These are phyloP conservation scores for Coniochaeta ligniaria DNA, from an alignment of 2,329 filamentous ascomycete genomes.

Conservation along the genomic window DNA sequence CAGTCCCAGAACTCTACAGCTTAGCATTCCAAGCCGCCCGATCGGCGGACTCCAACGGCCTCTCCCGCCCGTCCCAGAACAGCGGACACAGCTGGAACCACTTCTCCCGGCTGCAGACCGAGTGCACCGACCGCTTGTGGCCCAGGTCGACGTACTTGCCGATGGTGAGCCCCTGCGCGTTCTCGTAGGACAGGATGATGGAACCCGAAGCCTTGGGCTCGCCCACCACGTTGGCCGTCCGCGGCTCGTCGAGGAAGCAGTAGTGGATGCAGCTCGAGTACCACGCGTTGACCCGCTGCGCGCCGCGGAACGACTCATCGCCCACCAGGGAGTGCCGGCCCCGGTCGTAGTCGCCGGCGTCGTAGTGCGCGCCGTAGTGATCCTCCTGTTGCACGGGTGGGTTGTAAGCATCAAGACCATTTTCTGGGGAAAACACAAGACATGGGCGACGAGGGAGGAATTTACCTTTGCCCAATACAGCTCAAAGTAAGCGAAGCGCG, in stretches of 20 bases:
- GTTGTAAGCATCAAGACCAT: background rate
- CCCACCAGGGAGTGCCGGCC: constrained; percentile 55
- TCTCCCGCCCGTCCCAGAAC: constrained; percentile 38
- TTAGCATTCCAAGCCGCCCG: constrained; percentile 38
- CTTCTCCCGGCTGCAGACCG: constrained; percentile 26
- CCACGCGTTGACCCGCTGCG: constrained; percentile 50
- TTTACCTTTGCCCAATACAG: constrained; percentile 64
- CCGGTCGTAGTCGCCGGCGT: constrained; percentile 47
- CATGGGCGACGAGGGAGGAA: constrained; percentile 3
- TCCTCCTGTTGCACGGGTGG: constrained; percentile 36
- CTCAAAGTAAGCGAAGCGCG: constrained; percentile 67
- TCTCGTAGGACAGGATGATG: constrained; percentile 19
- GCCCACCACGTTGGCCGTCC: constrained; percentile 43
- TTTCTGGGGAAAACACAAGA: background rate
- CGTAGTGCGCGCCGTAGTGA: constrained; percentile 51
- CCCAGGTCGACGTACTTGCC: constrained; percentile 28
- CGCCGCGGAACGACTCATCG: constrained; percentile 44
- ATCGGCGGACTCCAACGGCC: constrained; percentile 34
- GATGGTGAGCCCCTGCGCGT: constrained; percentile 19
- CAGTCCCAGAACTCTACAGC: constrained; percentile 19
- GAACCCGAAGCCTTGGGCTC: constrained; percentile 12
- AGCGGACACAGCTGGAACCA: constrained; percentile 30
- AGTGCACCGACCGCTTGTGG: constrained; percentile 29
- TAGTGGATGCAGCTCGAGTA: constrained; percentile 52
- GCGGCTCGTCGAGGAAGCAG: constrained; percentile 50